Conservation (phyloP, 805 yeast genomes). For the Saccharomycopsis olivae region DNA sequence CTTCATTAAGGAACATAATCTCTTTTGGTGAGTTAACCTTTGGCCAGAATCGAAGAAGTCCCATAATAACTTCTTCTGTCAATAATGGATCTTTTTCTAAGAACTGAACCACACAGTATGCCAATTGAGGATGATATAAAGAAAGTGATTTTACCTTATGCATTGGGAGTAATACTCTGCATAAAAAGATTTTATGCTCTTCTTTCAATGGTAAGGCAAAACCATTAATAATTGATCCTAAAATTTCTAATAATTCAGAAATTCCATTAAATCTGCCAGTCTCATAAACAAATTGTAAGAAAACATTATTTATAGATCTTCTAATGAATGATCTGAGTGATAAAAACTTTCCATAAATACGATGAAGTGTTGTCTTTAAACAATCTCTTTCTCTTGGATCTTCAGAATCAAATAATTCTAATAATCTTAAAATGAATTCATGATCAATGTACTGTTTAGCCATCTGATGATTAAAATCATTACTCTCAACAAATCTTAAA, state of each 20-base stretch:
- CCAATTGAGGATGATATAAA: conserved; percentile 90
- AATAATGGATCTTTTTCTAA: conserved; percentile 85
- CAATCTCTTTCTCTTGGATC: conserved; percentile 96
- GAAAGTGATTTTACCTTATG: conserved; percentile 87
- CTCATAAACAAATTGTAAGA: conserved; percentile 87
- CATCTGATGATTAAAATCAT: conserved; percentile 84
- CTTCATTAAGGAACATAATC: conserved; percentile 89
- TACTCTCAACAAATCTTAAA: conserved; percentile 83
- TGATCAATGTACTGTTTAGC: conserved; percentile 95
- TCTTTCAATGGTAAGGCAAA: conserved; percentile 95
- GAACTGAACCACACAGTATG: conserved; percentile 94
- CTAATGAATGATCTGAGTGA: conserved; percentile 84
- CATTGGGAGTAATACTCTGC: conserved; percentile 79
- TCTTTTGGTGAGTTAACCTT: conserved; percentile 91
- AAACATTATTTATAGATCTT: conserved; percentile 84
- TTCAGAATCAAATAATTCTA: conserved; percentile 90
- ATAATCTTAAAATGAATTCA: conserved; percentile 64
- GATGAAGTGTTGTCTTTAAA: conserved; percentile 85
- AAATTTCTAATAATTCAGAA: conserved; percentile 86
- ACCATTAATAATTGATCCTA: conserved; percentile 95
- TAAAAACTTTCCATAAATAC: conserved; percentile 92
- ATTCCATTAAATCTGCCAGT: conserved; percentile 94
- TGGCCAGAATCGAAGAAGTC: conserved; percentile 91
- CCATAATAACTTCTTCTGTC: conserved; percentile 95
- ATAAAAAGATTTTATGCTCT: conserved; percentile 86